Evolutionary conservation across 1,284 basidiomycete genomes (phyloP), one percentile per base, ranked within the genome.

Genomic region (Moesziomyces globuligerus): DNA sequence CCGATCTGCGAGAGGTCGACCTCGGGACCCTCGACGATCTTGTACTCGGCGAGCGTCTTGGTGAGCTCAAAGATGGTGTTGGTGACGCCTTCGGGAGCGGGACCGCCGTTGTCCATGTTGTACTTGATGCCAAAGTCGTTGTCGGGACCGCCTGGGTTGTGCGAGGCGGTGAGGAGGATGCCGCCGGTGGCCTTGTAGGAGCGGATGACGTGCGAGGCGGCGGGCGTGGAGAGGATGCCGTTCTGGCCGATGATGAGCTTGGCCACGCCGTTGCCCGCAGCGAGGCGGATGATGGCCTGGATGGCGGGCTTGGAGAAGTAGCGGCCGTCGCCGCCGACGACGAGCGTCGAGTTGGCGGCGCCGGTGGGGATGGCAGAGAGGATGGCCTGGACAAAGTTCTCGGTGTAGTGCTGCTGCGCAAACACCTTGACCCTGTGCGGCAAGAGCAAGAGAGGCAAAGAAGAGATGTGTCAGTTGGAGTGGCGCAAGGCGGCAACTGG

Each of bases 61-160:
- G 93, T 94, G 83, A 89, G 89, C 81, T 93, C 91, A 83, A 88
- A 96, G 76, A 98, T 98, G 85, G 89, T 90, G 86, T 98, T 87
- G 20, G 95, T 98, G 57, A 98, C 90, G 72, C 86, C 88, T 85
- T 98, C 95, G 2, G 95, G 94, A 9, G 95, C 95, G 24, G 95
- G 95, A 0, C 95, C 96, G 70, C 95, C 95, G 79, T 98, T 98
- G 42, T 90, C 90, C 57, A 94, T 90, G 85, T 98, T 98, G 87
- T 96, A 98, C 86, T 98, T 98, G 88, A 98, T 97, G 62, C 95
- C 95, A 83, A 98, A 98, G 85, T 98, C 95, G 79, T 92, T 91
- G 78, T 98, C 88, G 25, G 96, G 95, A 41, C 95, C 95, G 67
- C 95, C 95, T 10, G 95, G 94, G 85, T 98, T 98, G 87, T 98